These are phyloP conservation scores for Trichoderma gamsii DNA, from an alignment of 495 filamentous ascomycete genomes.

Conservation along the genomic window DNA sequence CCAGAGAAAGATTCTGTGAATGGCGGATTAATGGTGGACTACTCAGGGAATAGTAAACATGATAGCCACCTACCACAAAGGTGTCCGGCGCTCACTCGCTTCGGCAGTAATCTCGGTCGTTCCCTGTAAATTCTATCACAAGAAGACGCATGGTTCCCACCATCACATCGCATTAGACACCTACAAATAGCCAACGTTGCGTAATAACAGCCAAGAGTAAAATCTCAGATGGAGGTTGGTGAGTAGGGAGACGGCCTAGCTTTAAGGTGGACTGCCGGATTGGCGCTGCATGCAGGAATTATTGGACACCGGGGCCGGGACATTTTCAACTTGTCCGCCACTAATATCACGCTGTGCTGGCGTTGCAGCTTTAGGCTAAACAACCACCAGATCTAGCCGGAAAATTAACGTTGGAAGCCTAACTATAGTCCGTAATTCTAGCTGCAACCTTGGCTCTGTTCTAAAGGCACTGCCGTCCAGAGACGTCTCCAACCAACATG, in stretches of 20 bases:
- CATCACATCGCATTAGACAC: neutral
- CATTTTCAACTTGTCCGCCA: neutral
- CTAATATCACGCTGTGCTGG: neutral
- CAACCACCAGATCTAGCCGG: neutral
- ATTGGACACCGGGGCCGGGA: neutral
- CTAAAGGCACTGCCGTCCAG: neutral
- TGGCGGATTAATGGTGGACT: neutral
- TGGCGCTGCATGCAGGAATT: neutral
- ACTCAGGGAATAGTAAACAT: neutral
- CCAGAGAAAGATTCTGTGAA: neutral
- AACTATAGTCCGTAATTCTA: neutral
- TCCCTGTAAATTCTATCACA: neutral
- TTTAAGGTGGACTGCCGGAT: neutral
- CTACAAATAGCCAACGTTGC: neutral
- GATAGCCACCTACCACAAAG: neutral
- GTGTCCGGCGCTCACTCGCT: neutral
- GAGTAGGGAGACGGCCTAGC: neutral
- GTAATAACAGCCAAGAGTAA: neutral
- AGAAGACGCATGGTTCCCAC: neutral
- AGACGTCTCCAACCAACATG: neutral
- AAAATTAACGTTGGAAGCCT: neutral
- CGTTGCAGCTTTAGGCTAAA: neutral
- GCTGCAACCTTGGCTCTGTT: neutral
- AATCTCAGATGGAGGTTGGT: neutral
- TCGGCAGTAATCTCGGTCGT: slow-evolving; percentile 12